These are phyloP conservation scores for Neospora caninum DNA, from an alignment of 169 alveolate genomes.

Conservation along the genomic window DNA sequence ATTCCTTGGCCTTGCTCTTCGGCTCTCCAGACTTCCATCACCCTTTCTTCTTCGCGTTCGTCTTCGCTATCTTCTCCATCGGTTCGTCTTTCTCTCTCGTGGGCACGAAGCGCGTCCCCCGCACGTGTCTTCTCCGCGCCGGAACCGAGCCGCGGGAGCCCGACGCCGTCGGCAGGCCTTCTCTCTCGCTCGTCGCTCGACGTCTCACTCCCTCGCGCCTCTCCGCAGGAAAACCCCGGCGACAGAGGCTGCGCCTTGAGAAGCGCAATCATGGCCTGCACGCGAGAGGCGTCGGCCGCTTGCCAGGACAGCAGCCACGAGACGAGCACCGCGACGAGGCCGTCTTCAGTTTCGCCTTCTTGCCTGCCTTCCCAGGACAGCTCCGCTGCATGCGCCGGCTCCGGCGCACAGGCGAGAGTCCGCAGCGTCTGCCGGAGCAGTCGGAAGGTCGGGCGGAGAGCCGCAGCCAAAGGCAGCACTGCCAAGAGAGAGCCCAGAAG, in stretches of 20 bases:
- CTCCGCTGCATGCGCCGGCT: neutral
- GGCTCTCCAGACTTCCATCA: neutral
- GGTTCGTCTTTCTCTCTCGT: neutral
- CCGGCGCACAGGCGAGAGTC: neutral
- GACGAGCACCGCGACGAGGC: neutral
- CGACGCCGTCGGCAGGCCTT: too few species aligned
- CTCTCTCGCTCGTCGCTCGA: neutral
- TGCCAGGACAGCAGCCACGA: constrained; percentile 12
- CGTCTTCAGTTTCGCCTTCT: neutral
- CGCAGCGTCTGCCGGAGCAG: neutral
- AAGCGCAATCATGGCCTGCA: neutral
- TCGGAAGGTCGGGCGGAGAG: neutral
- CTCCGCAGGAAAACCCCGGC: neutral
- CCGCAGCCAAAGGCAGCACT: neutral
- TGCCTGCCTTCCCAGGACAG: neutral
- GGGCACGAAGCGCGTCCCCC: too few species aligned
- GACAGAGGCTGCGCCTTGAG: constrained; percentile 15
- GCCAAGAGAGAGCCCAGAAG: neutral
- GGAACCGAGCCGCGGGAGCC: too few species aligned
- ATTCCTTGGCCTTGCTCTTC: neutral
- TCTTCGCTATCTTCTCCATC: neutral
- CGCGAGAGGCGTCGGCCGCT: neutral
- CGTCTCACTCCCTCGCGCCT: too few species aligned
- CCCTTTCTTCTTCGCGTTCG: neutral
- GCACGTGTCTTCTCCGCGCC: too few species aligned